Base-by-base conservation (phyloP, 352 stramenopile genomes). In the Phytophthora pistaciae region DNA sequence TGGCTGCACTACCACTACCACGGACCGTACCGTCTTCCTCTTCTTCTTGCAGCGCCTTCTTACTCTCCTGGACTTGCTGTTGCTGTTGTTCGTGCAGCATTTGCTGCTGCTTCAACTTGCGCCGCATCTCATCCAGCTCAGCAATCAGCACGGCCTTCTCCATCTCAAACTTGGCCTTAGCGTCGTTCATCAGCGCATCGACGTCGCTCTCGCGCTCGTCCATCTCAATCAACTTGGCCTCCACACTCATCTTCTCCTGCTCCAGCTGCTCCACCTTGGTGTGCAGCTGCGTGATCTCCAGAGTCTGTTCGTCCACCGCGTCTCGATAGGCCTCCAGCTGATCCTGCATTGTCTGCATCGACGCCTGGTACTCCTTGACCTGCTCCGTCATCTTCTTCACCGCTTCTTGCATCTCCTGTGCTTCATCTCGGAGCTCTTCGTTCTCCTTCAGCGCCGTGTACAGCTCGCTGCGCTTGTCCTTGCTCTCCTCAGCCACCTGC, bases 211-310 rank as follows among this genome's bases (percentile, higher is more conserved):
- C 83, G 6, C 75, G 76, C 68, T 91, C 84, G 54, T 93, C 81
- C 81, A 92, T 90, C 60, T 93, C 87, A n/a, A 93, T 79, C 6
- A 96, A 62, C 44, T 91, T 90, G 8, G 71, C 73, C 66, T 92
- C 87, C 14, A 93, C 56, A 21, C 29, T 38, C 16, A 81, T 18
- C 50, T 93, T 94, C 55, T 91, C 82, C 9, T 64, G 64, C 55
- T 92, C 80, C 3, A 91, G 52, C 36, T 85, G 73, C n/a, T 87
- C 72, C 13, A 85, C 70, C 38, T 86, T 84, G 3, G 68, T 57
- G 66, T 91, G 85, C 23, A 90, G 60, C 54, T 91, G 83, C 33
- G 76, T 76, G 57, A 91, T 91, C 72, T 92, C 85, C 49, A 91
- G 55, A 23, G 81, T 91, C 57, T 89, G 82, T 62, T 93, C 85